phyloP scores from a whole-genome alignment of 2,329 filamentous ascomycete genomes.

The Pseudonectria foliicola region DNA sequence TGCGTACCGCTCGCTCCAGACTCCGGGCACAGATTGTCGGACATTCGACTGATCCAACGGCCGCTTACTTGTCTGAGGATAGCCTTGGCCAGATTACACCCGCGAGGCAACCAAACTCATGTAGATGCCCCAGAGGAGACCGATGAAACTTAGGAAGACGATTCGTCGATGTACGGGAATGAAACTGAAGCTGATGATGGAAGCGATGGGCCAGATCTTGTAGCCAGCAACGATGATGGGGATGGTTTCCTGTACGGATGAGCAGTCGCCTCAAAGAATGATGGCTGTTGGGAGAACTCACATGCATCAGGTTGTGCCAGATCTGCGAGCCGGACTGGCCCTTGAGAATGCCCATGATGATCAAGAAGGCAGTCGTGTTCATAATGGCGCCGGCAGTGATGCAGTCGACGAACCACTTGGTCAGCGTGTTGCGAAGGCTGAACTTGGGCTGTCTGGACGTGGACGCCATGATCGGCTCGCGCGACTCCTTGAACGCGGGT shows the following conservation, averaged over 20 bases:
- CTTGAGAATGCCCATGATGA: conserved; percentile 42
- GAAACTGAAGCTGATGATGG: conserved; percentile 42
- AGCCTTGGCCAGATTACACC: conserved; percentile 26
- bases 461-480: neutral
- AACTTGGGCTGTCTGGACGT: conserved; percentile 25
- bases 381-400: conserved; percentile 39
- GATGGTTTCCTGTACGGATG: conserved; percentile 32
- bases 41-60: too few relatives aligned
- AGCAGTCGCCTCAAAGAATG: conserved; percentile 1
- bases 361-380: conserved; percentile 39
- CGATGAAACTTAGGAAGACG: conserved; percentile 42
- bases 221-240: conserved; percentile 43
- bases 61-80: too few relatives aligned
- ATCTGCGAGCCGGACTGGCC: conserved; percentile 31
- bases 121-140: conserved; percentile 44
- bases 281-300: conserved; percentile 11
- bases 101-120: conserved; percentile 41
- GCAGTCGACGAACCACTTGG: conserved; percentile 45
- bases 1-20: too few relatives aligned
- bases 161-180: conserved; percentile 43
- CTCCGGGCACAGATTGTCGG: too few relatives aligned
- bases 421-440: conserved; percentile 35
- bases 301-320: conserved; percentile 30
- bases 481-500: conserved; percentile 13
- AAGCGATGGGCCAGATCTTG: conserved; percentile 46